phyloP scores from a whole-genome alignment of 805 yeast genomes.

The Ogataea saltuana region DNA sequence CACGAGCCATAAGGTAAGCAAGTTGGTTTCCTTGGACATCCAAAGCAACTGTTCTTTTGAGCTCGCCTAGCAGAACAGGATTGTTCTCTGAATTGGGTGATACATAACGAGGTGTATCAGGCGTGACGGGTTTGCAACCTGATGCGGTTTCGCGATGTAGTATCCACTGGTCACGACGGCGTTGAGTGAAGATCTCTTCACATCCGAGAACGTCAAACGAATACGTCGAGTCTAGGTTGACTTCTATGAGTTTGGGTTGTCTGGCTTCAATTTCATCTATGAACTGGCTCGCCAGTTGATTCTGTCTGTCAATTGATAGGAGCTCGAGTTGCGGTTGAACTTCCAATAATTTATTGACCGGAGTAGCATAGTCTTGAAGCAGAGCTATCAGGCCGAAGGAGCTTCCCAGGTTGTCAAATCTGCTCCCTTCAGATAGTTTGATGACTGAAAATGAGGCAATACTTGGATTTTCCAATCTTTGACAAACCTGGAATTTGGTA shows the following conservation, averaged over 20 bases:
- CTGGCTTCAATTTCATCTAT: neutral
- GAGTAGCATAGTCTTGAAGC: neutral
- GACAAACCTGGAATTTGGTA: neutral
- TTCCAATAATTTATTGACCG: neutral
- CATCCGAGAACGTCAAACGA: no score
- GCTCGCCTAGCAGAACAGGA: no score
- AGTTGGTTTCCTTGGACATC: no score
- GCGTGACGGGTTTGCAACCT: no score
- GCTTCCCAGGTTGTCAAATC: slow-evolving; percentile 5
- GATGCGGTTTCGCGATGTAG: no score
- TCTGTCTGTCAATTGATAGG: neutral
- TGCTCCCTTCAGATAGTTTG: neutral
- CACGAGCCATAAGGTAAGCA: no score
- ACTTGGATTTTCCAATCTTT: no score
- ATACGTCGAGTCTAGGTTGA: neutral
- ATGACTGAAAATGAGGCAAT: neutral
- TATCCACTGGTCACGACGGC: no score
- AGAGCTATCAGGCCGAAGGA: neutral
- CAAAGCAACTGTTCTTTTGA: no score
- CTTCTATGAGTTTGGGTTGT: neutral
- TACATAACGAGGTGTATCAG: no score
- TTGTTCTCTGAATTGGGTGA: no score
- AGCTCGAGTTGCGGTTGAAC: neutral
- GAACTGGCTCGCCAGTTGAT: neutral
- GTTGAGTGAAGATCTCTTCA: no score